Base-by-base conservation (phyloP, 345 rosid species). In the Gossypium arboreum region DNA sequence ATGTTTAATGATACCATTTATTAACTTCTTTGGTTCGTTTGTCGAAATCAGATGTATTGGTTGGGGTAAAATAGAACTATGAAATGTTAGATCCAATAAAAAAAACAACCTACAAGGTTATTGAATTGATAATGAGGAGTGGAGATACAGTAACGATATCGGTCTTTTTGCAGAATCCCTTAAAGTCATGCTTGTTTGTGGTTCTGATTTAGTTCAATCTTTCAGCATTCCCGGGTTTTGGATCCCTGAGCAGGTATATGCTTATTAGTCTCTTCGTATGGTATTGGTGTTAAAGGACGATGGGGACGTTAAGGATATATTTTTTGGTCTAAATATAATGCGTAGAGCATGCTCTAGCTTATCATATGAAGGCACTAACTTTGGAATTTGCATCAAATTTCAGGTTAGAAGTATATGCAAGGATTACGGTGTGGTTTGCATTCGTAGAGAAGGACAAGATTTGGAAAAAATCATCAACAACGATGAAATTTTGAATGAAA, bases 201-300 rank as follows among this genome's bases (percentile, higher is more conserved):
- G 97, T 84, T 91, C 98, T 80, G 99, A 93, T 84, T 84, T 95
- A 70, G 86, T 93, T 25, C 83, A 90, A 73, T 93, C 98, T 44
- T 93, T 93, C 75, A 70, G 84, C 83, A 80, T 75, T 69, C 99
- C 97, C 3, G 92, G 92, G 75, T 79, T 79, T 79, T 95, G 99
- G 99, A 89, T 91, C 61, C 94, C 75, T 50, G 94, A 89, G 67
- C 99, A 95, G 90, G 98, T 89, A 83, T 60, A 20, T 68, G 52
- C 41, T 72, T n/a, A 22, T 16, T 75, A 41, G 3, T 72, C 12
- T 25, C 10, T 27, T 34, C 13, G n/a, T 65, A n/a, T 59, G 44
- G n/a, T n/a, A 58, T 58, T 2, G 16, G 2, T 44, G 54, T 61
- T 60, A 18, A 11, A 12, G 34, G 63, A 39, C 29, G 4, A 27